phyloP scores from a whole-genome alignment of 2,329 filamentous ascomycete genomes.

The Bipolaris cookei region DNA sequence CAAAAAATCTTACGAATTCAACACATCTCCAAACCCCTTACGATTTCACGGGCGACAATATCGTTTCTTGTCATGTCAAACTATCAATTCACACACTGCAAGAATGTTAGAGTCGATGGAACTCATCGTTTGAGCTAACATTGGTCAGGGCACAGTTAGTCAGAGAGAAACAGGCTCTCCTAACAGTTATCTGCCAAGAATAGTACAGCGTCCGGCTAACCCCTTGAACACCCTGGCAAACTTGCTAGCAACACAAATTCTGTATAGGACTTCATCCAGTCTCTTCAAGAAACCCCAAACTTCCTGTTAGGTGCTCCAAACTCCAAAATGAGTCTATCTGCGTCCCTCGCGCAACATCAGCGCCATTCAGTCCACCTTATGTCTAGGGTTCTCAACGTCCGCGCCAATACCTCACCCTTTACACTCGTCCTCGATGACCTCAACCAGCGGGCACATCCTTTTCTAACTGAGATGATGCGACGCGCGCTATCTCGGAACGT shows the following conservation, averaged over 20 bases:
- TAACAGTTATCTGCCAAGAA: conserved; percentile 9
- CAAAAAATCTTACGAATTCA: not conserved
- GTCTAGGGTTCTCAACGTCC: conserved; percentile 78
- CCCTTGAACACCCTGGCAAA: conserved; percentile 10
- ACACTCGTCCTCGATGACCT: conserved; percentile 85
- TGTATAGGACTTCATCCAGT: not conserved
- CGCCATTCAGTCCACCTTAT: conserved; percentile 86
- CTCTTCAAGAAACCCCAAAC: not conserved
- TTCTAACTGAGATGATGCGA: conserved; percentile 75
- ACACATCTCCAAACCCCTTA: too few species aligned
- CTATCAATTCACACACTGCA: not conserved
- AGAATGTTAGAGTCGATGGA: not conserved
- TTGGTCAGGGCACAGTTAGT: conserved; percentile 15
- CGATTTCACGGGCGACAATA: too few species aligned
- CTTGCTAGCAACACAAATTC: not conserved
- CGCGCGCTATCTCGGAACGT: conserved; percentile 64
- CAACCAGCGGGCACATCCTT: conserved; percentile 75
- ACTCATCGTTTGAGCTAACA: conserved; percentile 6
- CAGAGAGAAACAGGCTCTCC: conserved; percentile 5
- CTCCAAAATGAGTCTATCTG: conserved; percentile 31
- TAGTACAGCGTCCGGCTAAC: conserved; percentile 11
- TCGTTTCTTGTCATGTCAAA: not conserved
- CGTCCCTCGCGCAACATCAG: conserved; percentile 64
- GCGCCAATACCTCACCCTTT: conserved; percentile 82
- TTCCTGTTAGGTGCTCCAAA: conserved; percentile 7